Percentiles rank a stretch among this genome's conserved stretches.
Evolutionary conservation across 2,329 filamentous ascomycete genomes (phyloP).

Genomic region (Gliomastix tumulicola): DNA sequence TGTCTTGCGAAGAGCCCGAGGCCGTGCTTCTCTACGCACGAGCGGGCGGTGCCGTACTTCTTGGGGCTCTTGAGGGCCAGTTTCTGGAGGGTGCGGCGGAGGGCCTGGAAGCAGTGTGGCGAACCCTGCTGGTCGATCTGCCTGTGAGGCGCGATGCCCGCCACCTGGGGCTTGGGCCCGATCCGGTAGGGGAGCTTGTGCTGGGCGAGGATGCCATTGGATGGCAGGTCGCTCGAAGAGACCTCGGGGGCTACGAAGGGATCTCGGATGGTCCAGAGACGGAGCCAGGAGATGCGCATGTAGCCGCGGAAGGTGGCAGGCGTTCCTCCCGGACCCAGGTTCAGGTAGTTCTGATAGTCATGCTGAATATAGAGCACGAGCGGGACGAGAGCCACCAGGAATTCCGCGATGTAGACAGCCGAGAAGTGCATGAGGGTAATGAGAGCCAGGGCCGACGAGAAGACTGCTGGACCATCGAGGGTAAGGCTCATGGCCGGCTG

Average conservation of each 20-base stretch:
- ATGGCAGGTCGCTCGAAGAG: constrained; percentile 42
- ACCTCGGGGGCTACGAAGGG: constrained; percentile 55
- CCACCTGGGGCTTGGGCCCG: constrained; percentile 59
- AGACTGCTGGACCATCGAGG: constrained; percentile 41
- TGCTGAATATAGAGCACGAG: constrained; percentile 48
- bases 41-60: constrained; percentile 54
- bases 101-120: constrained; percentile 41
- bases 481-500: constrained; percentile 47
- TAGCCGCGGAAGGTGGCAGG: constrained; percentile 69
- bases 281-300: constrained; percentile 64
- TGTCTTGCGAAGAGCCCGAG: constrained; percentile 64
- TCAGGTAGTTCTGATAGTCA: constrained; percentile 71
- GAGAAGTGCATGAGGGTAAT: constrained; percentile 45
- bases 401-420: constrained; percentile 37
- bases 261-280: constrained; percentile 63
- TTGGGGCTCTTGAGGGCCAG: constrained; percentile 39
- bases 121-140: constrained; percentile 64
- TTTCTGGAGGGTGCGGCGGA: constrained; percentile 44
- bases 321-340: constrained; percentile 73
- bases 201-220: constrained; percentile 49
- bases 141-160: constrained; percentile 74
- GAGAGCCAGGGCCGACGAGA: constrained; percentile 34
- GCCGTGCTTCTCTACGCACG: constrained; percentile 77
- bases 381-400: constrained; percentile 42
- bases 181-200: constrained; percentile 50